Evolutionary conservation across 139 green algal species (phyloP), one percentile per base, ranked within the genome.

Genomic region (Pleodorina starrii): DNA sequence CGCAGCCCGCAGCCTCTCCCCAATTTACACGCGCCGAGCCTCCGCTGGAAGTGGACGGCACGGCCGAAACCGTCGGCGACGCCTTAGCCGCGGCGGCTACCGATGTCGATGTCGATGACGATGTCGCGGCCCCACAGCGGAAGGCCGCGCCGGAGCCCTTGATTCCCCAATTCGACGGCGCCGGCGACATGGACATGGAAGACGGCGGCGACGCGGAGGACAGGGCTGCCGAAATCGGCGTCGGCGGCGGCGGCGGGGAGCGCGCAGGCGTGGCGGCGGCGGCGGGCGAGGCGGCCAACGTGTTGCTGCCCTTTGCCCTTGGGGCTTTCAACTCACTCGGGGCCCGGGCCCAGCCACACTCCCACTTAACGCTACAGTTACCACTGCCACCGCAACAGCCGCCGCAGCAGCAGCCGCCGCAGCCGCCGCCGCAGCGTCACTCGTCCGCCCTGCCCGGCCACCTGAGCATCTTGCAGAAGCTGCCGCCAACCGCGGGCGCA

Each of bases 81-180:
- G n/a, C n/a, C n/a, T n/a, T n/a, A n/a, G n/a, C n/a, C n/a, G n/a
- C n/a, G n/a, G n/a, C n/a, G n/a, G n/a, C n/a, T n/a, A n/a, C n/a
- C n/a, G n/a, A n/a, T n/a, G n/a, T n/a, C n/a, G 54, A 66, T 21
- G 54, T 66, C 54, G 29, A 12, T 66, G 7, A 7, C 54, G 5
- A 66, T 25, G 54, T 21, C 54, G 54, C 54, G 2, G n/a, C n/a
- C n/a, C 54, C 7, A 21, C 21, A 66, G 6, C 7, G 54, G 21
- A 66, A 66, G 3, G 5, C 54, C 25, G 54, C 54, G 54, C 29
- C 9, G 54, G 54, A 66, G 54, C 21, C n/a, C n/a, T n/a, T 6
- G 63, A 73, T 73, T 40, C 84, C 84, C 4, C 84, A 89, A 27
- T 5, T 89, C 12, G 84, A 89, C 50, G 84, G 84, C 10, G 84